Conservation (phyloP, 306 rosid genomes). For the Trifolium fragiferum region DNA sequence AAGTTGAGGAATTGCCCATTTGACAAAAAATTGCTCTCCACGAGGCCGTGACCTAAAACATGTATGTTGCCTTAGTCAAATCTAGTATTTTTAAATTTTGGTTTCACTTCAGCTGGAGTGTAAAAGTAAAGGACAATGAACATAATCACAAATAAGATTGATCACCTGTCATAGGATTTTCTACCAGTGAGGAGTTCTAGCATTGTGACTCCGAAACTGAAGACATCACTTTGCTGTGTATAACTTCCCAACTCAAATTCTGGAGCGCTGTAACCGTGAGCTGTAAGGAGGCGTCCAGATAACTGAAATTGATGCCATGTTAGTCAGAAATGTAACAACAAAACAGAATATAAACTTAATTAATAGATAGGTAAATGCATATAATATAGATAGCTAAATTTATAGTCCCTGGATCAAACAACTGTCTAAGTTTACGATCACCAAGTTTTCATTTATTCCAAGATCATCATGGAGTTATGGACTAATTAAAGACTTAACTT, state of each 20-base stretch:
- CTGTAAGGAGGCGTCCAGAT: conserved; percentile 62
- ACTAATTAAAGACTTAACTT: conserved; percentile 50
- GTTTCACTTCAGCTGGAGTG: conserved; percentile 17
- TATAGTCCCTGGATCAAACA: conserved; percentile 29
- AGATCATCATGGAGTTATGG: conserved; percentile 22
- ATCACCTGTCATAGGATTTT: conserved; percentile 77
- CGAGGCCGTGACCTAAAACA: conserved; percentile 68
- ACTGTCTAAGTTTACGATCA: not conserved
- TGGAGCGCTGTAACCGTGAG: conserved; percentile 74
- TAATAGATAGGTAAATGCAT: no score
- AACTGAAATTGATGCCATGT: conserved; percentile 50
- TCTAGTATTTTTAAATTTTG: not conserved
- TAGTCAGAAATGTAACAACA: conserved; percentile 25
- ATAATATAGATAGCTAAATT: conserved; percentile 35
- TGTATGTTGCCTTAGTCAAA: conserved; percentile 11
- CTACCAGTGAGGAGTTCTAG: conserved; percentile 88
- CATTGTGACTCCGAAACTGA: conserved; percentile 87
- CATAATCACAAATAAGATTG: conserved; percentile 3
- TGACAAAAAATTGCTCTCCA: conserved; percentile 75
- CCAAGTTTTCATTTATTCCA: conserved; percentile 20
- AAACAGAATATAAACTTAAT: not conserved
- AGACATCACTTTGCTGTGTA: conserved; percentile 77
- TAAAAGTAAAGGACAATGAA: conserved; percentile 16
- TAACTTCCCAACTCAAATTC: conserved; percentile 81
- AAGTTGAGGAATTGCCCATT: conserved; percentile 92